phyloP scores from a whole-genome alignment of 2,329 filamentous ascomycete genomes.

The Diplodia intermedia region DNA sequence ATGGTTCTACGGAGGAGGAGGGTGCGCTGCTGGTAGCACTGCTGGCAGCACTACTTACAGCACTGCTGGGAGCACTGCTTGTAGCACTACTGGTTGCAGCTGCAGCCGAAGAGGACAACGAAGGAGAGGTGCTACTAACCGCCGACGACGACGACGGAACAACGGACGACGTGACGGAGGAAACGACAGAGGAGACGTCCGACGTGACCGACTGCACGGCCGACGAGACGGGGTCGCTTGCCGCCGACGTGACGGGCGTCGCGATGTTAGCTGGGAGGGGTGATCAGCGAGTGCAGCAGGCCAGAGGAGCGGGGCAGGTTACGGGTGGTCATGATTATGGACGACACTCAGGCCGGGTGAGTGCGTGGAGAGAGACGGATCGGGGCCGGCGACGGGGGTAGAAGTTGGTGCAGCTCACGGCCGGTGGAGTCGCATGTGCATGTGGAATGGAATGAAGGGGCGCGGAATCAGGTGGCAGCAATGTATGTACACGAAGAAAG shows the following conservation, averaged over 20 bases:
- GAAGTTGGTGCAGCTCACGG: slow-evolving; percentile 21
- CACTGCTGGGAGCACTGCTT: not conserved
- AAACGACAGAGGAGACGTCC: slow-evolving; percentile 7
- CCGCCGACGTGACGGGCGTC: not conserved
- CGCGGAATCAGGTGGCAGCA: slow-evolving; percentile 16
- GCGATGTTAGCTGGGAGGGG: slow-evolving; percentile 7
- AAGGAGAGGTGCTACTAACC: slow-evolving; percentile 5
- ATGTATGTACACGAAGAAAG: slow-evolving; percentile 28
- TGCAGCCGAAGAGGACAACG: slow-evolving; percentile 1
- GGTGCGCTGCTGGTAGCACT: not conserved
- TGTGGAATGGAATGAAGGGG: slow-evolving; percentile 24
- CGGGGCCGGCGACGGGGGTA: slow-evolving; percentile 6
- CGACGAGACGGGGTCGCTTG: slow-evolving; percentile 8
- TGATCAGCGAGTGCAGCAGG: slow-evolving; percentile 12
- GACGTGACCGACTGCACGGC: not conserved
- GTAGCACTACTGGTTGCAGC: not conserved
- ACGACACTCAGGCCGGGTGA: slow-evolving; percentile 15
- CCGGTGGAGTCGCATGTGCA: slow-evolving; percentile 11
- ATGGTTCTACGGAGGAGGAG: slow-evolving; percentile 13
- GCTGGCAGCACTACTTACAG: not conserved
- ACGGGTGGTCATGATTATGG: slow-evolving; percentile 27
- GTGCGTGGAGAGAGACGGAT: slow-evolving; percentile 10
- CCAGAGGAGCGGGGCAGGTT: not conserved
- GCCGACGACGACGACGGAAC: slow-evolving; percentile 23
- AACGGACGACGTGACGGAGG: slow-evolving; percentile 25